Evolutionary conservation across 768 basidiomycete genomes (phyloP).

Genomic region (Coprinopsis strossmayeri): DNA sequence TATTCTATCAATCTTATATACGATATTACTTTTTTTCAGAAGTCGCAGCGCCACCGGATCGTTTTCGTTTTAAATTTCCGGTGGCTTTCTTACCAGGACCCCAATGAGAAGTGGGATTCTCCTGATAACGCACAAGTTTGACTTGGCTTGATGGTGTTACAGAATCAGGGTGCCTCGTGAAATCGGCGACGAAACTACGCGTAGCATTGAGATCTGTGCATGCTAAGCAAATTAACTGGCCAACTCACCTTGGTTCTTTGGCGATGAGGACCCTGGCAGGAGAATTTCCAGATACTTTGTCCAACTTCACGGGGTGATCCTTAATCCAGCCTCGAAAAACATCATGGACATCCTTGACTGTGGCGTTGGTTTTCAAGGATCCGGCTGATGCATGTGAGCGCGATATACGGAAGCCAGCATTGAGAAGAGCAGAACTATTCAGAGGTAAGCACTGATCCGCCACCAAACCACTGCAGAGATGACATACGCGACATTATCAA

Average conservation of each 20-base stretch:
- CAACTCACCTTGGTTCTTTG: conserved; percentile 58
- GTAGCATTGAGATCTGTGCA: conserved; percentile 8
- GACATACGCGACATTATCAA: conserved; percentile 63
- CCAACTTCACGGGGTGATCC: conserved; percentile 72
- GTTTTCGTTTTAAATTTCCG: conserved; percentile 32
- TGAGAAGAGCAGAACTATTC: conserved; percentile 77
- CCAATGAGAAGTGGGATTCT: conserved; percentile 90
- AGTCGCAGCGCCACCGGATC: conserved; percentile 19
- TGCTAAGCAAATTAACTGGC: not conserved
- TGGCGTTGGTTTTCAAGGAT: conserved; percentile 86
- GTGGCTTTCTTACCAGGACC: conserved; percentile 72
- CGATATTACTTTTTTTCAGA: too few species aligned
- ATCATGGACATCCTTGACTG: conserved; percentile 66
- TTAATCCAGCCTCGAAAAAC: conserved; percentile 84
- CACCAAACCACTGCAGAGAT: not conserved
- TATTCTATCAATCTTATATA: too few species aligned
- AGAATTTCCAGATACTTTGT: conserved; percentile 70
- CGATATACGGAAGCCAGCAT: conserved; percentile 79
- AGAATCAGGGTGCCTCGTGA: conserved; percentile 65
- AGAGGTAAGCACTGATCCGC: not conserved
- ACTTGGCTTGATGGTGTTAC: conserved; percentile 54
- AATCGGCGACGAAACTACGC: conserved; percentile 58
- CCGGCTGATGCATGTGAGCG: conserved; percentile 88
- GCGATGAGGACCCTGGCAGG: conserved; percentile 65
- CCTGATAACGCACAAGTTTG: conserved; percentile 84